Percentiles rank a stretch among this genome's conserved stretches.
phyloP scores from a whole-genome alignment of 257 asterid genomes.

The Scutellaria minor region DNA sequence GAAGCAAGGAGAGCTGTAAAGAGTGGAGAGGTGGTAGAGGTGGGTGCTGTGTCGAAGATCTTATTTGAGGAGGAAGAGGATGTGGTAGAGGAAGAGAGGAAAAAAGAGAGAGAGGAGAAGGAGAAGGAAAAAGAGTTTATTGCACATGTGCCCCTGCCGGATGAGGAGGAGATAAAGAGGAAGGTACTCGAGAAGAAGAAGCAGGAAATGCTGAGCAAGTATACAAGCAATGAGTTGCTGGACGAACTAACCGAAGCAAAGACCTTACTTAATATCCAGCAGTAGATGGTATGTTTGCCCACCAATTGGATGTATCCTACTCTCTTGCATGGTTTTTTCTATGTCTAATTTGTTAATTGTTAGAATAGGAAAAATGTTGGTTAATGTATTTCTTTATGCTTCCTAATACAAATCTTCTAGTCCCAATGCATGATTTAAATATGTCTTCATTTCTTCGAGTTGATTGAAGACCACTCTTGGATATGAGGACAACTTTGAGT shows the following conservation, averaged over 20 bases:
- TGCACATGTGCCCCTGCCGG: slow-evolving; percentile 93
- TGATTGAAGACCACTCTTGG: background rate
- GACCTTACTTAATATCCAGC: slow-evolving; percentile 80
- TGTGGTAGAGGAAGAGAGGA: slow-evolving; percentile 86
- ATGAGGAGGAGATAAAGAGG: slow-evolving; percentile 83
- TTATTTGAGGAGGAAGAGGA: slow-evolving; percentile 93
- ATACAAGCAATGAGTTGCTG: slow-evolving; percentile 73
- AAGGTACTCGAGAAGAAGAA: slow-evolving; percentile 91
- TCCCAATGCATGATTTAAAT: background rate
- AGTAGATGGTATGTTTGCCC: slow-evolving; percentile 45
- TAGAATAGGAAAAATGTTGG: background rate
- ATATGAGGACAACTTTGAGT: slow-evolving; percentile 6
- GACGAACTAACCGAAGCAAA: slow-evolving; percentile 78
- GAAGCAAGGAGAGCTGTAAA: slow-evolving; percentile 88
- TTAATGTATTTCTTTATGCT: background rate
- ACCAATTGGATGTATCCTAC: background rate
- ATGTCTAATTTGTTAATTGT: background rate
- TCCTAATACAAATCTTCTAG: background rate
- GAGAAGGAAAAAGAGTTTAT: slow-evolving; percentile 77
- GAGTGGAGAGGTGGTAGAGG: slow-evolving; percentile 93
- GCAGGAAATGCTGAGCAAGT: slow-evolving; percentile 81
- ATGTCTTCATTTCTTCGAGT: background rate
- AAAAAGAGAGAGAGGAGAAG: slow-evolving; percentile 55
- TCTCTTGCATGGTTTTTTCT: background rate
- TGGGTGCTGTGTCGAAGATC: slow-evolving; percentile 72